A percentile compares a stretch with the other conserved stretches of the same genome.
These are phyloP conservation scores for Phylloporus scabripes DNA, from an alignment of 768 basidiomycete species.

Conservation along the genomic window DNA sequence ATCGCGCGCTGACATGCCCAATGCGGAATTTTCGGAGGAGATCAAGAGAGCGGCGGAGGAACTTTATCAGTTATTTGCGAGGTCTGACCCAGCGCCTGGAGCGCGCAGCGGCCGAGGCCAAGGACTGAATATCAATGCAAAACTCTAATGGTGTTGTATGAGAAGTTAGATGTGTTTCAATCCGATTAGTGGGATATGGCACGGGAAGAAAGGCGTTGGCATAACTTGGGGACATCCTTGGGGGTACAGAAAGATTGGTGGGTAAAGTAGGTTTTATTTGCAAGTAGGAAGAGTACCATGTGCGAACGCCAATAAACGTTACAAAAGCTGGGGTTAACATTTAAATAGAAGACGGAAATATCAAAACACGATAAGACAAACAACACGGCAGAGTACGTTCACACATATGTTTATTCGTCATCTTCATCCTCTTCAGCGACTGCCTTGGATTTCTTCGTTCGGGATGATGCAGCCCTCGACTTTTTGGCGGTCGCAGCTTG, in stretches of 20 bases:
- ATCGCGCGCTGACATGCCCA: slow-evolving; percentile 80
- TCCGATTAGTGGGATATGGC: not conserved
- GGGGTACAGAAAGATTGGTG: not conserved
- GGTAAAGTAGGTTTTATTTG: not conserved
- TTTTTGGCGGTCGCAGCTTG: slow-evolving; percentile 42
- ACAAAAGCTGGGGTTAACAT: slow-evolving; percentile 9
- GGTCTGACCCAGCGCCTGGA: not conserved
- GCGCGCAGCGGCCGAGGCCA: not conserved
- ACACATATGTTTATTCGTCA: slow-evolving; percentile 18
- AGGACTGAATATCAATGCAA: slow-evolving; percentile 2
- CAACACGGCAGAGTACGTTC: not conserved
- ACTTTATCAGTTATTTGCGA: slow-evolving; percentile 53
- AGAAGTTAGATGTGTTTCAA: not conserved
- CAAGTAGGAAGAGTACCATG: not conserved
- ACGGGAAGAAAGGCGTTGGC: not conserved
- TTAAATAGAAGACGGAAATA: not conserved
- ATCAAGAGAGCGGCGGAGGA: slow-evolving; percentile 63
- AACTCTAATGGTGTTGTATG: slow-evolving; percentile 10
- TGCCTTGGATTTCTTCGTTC: slow-evolving; percentile 41
- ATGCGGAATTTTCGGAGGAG: slow-evolving; percentile 65
- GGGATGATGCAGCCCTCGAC: slow-evolving; percentile 22
- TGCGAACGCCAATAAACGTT: not conserved
- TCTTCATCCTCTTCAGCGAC: slow-evolving; percentile 41
- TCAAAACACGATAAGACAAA: slow-evolving; percentile 4
- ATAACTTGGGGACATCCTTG: not conserved